Evolutionary conservation across 371 early-diverging fungal genomes (phyloP).

Genomic region (Conidiobolus incongruus): DNA sequence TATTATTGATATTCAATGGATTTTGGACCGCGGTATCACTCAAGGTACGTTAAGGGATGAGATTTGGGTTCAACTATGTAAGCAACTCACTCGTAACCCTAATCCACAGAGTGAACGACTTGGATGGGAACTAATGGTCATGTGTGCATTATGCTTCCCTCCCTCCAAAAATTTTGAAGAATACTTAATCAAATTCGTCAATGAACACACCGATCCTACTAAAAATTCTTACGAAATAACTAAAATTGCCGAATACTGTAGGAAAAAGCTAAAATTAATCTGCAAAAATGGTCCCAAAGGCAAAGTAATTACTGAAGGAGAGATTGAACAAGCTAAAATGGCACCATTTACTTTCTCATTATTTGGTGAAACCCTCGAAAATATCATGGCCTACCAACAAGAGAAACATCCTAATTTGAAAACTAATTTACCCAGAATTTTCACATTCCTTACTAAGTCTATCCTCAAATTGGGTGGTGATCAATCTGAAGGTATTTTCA

Average conservation of each 20-base stretch:
- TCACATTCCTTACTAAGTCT: constrained; percentile 59
- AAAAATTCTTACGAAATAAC: not conserved
- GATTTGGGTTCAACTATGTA: constrained; percentile 82
- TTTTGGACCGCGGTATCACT: constrained; percentile 53
- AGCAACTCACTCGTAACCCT: constrained; percentile 69
- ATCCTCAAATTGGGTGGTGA: constrained; percentile 55
- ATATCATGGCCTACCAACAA: constrained; percentile 45
- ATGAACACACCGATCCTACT: constrained; percentile 24
- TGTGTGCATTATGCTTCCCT: constrained; percentile 62
- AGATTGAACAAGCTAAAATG: constrained; percentile 62
- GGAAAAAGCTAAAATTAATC: constrained; percentile 34
- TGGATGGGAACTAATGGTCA: constrained; percentile 60
- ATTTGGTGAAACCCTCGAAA: constrained; percentile 78
- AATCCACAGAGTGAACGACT: constrained; percentile 7
- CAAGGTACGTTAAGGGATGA: constrained; percentile 71
- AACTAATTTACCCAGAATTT: constrained; percentile 47
- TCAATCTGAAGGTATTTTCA: constrained; percentile 83
- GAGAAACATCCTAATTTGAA: constrained; percentile 16
- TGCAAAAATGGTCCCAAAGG: constrained; percentile 62
- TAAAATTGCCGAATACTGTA: not conserved
- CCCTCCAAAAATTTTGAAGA: constrained; percentile 75
- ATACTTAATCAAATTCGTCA: constrained; percentile 60
- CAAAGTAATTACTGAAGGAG: constrained; percentile 40
- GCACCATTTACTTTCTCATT: constrained; percentile 71
- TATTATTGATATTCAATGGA: constrained; percentile 53